Conservation (phyloP, 257 asterid genomes). For the Capsicum rhomboideum region DNA sequence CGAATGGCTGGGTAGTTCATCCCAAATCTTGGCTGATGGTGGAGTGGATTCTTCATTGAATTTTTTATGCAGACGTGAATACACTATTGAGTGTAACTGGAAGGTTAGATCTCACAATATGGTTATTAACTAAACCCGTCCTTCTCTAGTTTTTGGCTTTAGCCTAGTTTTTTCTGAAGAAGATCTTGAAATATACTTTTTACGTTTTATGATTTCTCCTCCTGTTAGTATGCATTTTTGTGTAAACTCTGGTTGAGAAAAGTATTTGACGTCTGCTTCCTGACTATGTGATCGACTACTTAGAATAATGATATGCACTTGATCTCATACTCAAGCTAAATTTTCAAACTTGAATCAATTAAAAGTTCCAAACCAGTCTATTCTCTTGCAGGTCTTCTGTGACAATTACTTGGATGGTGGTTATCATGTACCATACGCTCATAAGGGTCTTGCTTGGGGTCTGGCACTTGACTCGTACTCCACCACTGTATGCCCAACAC, state of each 20-base stretch:
- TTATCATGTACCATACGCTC: slow-evolving; percentile 85
- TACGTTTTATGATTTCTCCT: background rate
- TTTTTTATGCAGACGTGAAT: slow-evolving; percentile 58
- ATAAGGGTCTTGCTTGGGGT: slow-evolving; percentile 73
- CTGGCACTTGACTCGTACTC: slow-evolving; percentile 80
- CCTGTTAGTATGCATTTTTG: background rate
- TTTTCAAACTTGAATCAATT: background rate
- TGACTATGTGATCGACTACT: background rate
- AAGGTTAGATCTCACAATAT: slow-evolving; percentile 37
- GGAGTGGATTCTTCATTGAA: slow-evolving; percentile 55
- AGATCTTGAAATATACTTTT: background rate
- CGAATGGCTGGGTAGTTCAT: slow-evolving; percentile 76
- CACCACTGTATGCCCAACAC: slow-evolving; percentile 33
- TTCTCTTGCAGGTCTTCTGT: slow-evolving; percentile 68
- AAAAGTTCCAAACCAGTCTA: background rate
- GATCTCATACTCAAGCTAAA: background rate
- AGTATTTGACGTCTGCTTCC: background rate
- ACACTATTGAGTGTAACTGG: slow-evolving; percentile 84
- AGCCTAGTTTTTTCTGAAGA: background rate
- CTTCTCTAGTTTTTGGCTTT: background rate
- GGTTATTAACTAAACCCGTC: background rate
- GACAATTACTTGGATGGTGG: slow-evolving; percentile 96
- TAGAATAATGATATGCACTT: background rate
- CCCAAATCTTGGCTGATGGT: slow-evolving; percentile 42
- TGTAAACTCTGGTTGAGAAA: background rate